Base-by-base conservation (phyloP, 495 filamentous ascomycete species). In the Coniosporium apollinis region DNA sequence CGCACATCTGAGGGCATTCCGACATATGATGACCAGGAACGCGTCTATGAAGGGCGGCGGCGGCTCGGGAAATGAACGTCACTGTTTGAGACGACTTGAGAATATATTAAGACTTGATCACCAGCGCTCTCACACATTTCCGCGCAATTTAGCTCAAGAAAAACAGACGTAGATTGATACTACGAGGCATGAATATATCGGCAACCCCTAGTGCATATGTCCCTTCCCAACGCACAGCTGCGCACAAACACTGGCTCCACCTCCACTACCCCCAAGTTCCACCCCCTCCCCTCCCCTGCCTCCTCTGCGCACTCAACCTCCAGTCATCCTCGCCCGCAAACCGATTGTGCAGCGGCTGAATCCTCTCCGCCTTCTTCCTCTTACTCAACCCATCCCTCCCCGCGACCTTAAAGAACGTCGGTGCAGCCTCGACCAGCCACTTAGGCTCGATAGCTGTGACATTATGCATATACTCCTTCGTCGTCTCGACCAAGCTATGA, bases 241-340 rank as follows among this genome's bases (percentile, higher is more conserved):
- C n/a, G n/a, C n/a, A n/a, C n/a, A n/a, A n/a, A n/a, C n/a, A n/a
- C n/a, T n/a, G n/a, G n/a, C n/a, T n/a, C n/a, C n/a, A n/a, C n/a
- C n/a, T n/a, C n/a, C n/a, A n/a, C n/a, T 61, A 97, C 52, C 89
- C 89, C 89, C 89, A 97, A 18, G 89, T 97, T 41, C 85, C 85
- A 36, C 89, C 89, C 36, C 87, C 89, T 51, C 83, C 79, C 40
- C 89, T 67, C 17, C 87, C 86, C 38, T 81, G 79, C 50, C 77
- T 74, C 45, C 76, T 76, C 63, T 97, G 89, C 22, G 89, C 82
- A 41, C 74, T 82, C 21, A 97, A 58, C 46, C 89, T 70, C 89
- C 89, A 97, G 51, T 92, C 84, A 52, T 97, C 85, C 49, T 86
- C 79, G 28, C 81, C 84, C 9, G 73, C 68, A 57, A 82, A 96